Evolutionary conservation across 148 eudicot genomes (phyloP), one percentile per base, ranked within the genome.

Genomic region (Polygonum maritimum): DNA sequence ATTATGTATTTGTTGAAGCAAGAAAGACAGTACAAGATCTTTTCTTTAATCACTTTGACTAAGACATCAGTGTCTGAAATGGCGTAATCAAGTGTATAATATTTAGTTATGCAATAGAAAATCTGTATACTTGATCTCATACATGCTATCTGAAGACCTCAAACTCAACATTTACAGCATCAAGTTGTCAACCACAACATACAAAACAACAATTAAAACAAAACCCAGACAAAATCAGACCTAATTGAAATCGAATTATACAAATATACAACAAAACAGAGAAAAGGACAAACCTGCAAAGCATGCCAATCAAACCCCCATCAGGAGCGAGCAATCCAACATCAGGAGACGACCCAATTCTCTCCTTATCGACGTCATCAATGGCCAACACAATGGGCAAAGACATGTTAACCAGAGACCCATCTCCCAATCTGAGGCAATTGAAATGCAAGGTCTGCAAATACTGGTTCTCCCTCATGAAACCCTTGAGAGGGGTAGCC

Each of bases 401-500:
- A 5, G 97, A 90, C 98, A 94, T 90, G 79, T 94, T 91, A n/a
- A 90, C 97, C 21, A 94, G 5, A 72, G 85, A 82, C 77, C 95
- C 98, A 94, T 88, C 86, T 71, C 75, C 31, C 84, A 85, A 84
- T 60, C 84, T 87, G 80, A 91, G 74, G 11, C 85, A 87, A 85
- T 91, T 94, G 77, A 94, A 94, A 82, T 94, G 98, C 88, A 94
- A 81, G 48, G 91, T 90, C 84, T 91, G 97, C 86, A 91, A 81
- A 86, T 89, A 94, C 84, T 91, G 91, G 82, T 84, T 81, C 77
- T 94, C 97, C 44, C 94, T 88, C 98, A 94, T 94, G 67, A 94
- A 94, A 38, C 98, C 95, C 78, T 79, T 86, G 38, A 94, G 72
- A 7, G 98, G 98, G 71, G 88, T 94, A 22, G 97, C 97, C 98